A percentile compares a stretch with the other conserved stretches of the same genome.
Evolutionary conservation across 768 basidiomycete genomes (phyloP).

Genomic region (Russula griseocarnosa): DNA sequence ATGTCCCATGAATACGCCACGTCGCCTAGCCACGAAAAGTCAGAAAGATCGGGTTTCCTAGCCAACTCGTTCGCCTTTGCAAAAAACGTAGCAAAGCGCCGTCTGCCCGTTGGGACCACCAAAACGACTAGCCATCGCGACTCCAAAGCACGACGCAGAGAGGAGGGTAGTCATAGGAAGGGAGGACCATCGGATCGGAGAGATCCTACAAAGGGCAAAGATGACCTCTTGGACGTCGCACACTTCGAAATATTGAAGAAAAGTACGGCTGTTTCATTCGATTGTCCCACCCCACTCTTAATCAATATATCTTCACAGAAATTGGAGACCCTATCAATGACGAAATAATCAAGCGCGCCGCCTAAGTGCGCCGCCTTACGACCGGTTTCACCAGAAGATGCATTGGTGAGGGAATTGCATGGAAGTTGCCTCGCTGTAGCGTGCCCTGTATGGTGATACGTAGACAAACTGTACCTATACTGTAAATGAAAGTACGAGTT

Average conservation of each 20-base stretch:
- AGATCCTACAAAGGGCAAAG: slow-evolving; percentile 18
- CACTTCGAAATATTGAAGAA: slow-evolving; percentile 24
- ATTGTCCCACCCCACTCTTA: not conserved
- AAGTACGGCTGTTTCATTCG: slow-evolving; percentile 7
- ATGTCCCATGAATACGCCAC: slow-evolving; percentile 11
- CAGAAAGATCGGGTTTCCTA: slow-evolving; percentile 14
- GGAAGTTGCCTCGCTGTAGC: not conserved
- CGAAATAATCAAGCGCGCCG: slow-evolving; percentile 29
- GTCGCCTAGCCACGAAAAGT: not conserved
- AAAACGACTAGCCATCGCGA: slow-evolving; percentile 26
- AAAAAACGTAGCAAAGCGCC: slow-evolving; percentile 24
- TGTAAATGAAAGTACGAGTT: slow-evolving; percentile 29
- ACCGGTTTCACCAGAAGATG: not conserved
- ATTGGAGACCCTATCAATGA: slow-evolving; percentile 36
- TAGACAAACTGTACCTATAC: slow-evolving; percentile 1
- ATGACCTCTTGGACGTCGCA: slow-evolving; percentile 23
- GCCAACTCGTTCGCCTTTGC: slow-evolving; percentile 8
- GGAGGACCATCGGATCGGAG: slow-evolving; percentile 22
- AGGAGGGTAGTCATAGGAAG: slow-evolving; percentile 21
- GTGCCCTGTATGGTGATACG: not conserved
- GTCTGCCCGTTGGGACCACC: slow-evolving; percentile 24
- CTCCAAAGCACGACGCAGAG: slow-evolving; percentile 27
- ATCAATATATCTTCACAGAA: slow-evolving; percentile 23
- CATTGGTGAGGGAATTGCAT: not conserved
- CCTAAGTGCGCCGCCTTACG: slow-evolving; percentile 7